Conservation (phyloP, 495 filamentous ascomycete genomes). For the Venustampulla echinocandica region DNA sequence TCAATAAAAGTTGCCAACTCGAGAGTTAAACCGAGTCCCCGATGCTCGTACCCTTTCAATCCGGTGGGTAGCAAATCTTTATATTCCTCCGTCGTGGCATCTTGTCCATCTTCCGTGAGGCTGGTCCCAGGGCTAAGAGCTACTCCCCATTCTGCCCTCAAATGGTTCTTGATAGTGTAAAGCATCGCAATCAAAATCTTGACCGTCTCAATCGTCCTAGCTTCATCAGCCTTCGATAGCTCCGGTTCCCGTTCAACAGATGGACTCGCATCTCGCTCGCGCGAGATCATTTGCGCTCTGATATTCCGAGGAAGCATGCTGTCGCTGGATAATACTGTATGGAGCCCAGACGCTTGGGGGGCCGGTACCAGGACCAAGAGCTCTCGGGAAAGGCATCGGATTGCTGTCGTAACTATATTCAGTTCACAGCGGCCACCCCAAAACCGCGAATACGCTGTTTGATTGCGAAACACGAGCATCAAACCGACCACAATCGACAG, state of each 20-base stretch:
- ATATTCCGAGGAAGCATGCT: slow-evolving; percentile 8
- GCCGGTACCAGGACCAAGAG: slow-evolving; percentile 20
- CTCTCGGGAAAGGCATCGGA: slow-evolving; percentile 19
- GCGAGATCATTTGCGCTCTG: not conserved
- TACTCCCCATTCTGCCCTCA: slow-evolving; percentile 64
- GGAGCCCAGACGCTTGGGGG: slow-evolving; percentile 9
- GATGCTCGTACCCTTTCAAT: slow-evolving; percentile 51
- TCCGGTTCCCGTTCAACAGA: not conserved
- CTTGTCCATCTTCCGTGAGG: slow-evolving; percentile 34
- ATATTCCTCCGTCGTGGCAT: slow-evolving; percentile 50
- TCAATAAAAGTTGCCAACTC: slow-evolving; percentile 63
- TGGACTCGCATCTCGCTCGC: not conserved
- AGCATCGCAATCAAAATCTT: slow-evolving; percentile 58
- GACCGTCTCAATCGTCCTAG: slow-evolving; percentile 43
- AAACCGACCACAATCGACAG: slow-evolving; percentile 71
- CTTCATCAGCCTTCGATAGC: slow-evolving; percentile 28
- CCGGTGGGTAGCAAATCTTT: slow-evolving; percentile 50
- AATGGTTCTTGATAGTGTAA: slow-evolving; percentile 68
- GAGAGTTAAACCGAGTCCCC: slow-evolving; percentile 55
- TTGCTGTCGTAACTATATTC: slow-evolving; percentile 37
- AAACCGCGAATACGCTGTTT: slow-evolving; percentile 61
- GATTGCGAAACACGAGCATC: slow-evolving; percentile 73
- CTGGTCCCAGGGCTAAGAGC: slow-evolving; percentile 37
- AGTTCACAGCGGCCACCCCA: slow-evolving; percentile 58
- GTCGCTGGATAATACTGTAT: slow-evolving; percentile 11